A percentile compares a stretch with the other conserved stretches of the same genome.
These are phyloP conservation scores for Boletus coffeatus DNA, from an alignment of 1,284 basidiomycete genomes.

Conservation along the genomic window DNA sequence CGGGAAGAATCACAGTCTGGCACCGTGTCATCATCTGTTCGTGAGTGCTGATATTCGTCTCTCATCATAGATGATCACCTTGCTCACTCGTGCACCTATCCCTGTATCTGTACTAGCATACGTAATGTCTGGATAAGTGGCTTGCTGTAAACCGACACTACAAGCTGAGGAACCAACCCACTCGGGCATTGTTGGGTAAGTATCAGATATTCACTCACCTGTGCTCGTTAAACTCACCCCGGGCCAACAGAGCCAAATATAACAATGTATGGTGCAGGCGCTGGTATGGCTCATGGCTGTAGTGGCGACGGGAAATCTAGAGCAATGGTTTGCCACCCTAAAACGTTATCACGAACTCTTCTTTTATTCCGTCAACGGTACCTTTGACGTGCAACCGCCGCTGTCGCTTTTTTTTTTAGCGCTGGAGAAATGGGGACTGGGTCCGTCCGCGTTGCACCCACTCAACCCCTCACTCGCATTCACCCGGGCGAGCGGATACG, in stretches of 20 bases:
- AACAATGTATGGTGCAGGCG: too few species aligned
- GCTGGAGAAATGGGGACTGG: slow-evolving; percentile 63
- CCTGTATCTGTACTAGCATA: slow-evolving; percentile 48
- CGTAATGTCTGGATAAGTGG: slow-evolving; percentile 84
- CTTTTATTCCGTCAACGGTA: too few species aligned
- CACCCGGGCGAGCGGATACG: slow-evolving; percentile 69
- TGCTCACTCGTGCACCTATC: neutral
- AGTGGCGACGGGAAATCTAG: too few species aligned
- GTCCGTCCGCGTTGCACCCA: slow-evolving; percentile 48
- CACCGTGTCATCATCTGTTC: slow-evolving; percentile 87
- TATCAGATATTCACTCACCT: too few species aligned
- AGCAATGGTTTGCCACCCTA: too few species aligned
- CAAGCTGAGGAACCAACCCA: too few species aligned
- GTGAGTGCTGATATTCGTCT: slow-evolving; percentile 39
- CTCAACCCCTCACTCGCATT: slow-evolving; percentile 62
- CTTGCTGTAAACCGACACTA: slow-evolving; percentile 39
- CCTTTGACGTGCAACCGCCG: neutral
- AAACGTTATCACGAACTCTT: too few species aligned
- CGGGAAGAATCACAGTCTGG: slow-evolving; percentile 74
- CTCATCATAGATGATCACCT: neutral
- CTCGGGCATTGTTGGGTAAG: too few species aligned
- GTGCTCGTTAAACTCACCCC: too few species aligned
- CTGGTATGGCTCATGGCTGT: too few species aligned
- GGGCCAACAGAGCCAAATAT: too few species aligned
- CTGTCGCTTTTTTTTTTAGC: slow-evolving; percentile 34